These are phyloP conservation scores for Urochloa ruziziensis DNA, from an alignment of 176 grass and related monocot genomes.

Conservation along the genomic window DNA sequence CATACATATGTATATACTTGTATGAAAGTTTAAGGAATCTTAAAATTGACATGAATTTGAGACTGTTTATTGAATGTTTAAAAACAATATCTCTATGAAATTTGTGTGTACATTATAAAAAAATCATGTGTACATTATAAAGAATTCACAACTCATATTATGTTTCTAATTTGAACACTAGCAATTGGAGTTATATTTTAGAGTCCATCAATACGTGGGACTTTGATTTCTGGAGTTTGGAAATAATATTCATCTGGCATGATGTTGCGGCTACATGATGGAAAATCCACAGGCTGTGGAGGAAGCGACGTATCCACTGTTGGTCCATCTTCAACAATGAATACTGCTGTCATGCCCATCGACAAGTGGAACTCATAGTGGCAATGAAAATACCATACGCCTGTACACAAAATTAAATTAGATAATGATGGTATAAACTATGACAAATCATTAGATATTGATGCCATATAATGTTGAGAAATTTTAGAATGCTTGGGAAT, in stretches of 20 bases:
- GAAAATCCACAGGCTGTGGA: neutral
- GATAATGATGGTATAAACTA: too few species aligned
- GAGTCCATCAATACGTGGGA: neutral
- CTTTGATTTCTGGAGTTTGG: neutral
- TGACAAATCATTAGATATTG: neutral
- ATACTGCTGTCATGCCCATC: slow-evolving; percentile 18
- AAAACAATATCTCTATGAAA: too few species aligned
- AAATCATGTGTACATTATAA: too few species aligned
- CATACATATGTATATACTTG: neutral
- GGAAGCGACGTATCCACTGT: neutral
- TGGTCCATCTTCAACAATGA: slow-evolving; percentile 23
- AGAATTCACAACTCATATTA: neutral
- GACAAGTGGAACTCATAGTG: slow-evolving; percentile 29
- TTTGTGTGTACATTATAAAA: too few species aligned
- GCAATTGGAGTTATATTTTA: neutral
- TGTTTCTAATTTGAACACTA: neutral
- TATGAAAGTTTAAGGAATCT: neutral
- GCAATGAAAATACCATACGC: slow-evolving; percentile 34
- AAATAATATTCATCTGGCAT: neutral
- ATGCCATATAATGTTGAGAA: neutral
- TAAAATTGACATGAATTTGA: too few species aligned
- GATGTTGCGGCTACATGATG: neutral
- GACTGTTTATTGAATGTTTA: too few species aligned
- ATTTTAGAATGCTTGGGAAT: too few species aligned
- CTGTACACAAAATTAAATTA: neutral